Base-by-base conservation (phyloP, 2,329 filamentous ascomycete species). In the Xylariaceae sp. region DNA sequence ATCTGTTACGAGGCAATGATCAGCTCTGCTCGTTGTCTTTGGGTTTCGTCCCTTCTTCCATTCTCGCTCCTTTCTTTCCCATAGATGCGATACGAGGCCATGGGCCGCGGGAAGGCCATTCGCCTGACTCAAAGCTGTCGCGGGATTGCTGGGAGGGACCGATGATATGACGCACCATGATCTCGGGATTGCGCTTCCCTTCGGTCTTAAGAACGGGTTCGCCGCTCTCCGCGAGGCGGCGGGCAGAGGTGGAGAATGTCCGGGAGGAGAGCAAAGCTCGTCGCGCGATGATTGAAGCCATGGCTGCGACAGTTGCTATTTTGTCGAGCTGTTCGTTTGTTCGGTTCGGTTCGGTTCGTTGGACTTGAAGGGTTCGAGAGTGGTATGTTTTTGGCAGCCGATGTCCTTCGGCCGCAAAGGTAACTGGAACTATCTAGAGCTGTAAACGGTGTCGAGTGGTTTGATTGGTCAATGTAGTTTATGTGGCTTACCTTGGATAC, bases 241-340 rank as follows among this genome's bases (percentile, higher is more conserved):
- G 80, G 60, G 71, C 68, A 54, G 76, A 74, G 66, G 79, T 81
- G 65, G 76, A 74, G 66, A 84, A 79, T 58, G 80, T 62, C 59
- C 65, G 58, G 45, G 63, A 51, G 53, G 62, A 61, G 54, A 65
- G 56, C 54, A 60, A 57, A 49, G 64, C 74, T 61, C 81, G 75
- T 64, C 80, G 79, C 62, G 80, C 73, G 66, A 81, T 71, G 64
- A 78, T 69, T 65, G 81, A 81, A 58, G 80, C 77, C 80, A 84
- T 84, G 69, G 67, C 72, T 70, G 47, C 52, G 62, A 51, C 19
- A 19, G 19, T 19, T 19, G 19, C 19, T 19, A 50, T 61, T 37
- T 6, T 7, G 8, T 37, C 35, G 5, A 3, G 8, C 12, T 37
- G 8, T 37, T 37, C 8, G 35, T 37, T 7, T 7, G 8, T 37